Percentiles rank a stretch among this genome's conserved stretches.
Conservation (phyloP, 306 rosid genomes). For the Hippophae tibetana region DNA sequence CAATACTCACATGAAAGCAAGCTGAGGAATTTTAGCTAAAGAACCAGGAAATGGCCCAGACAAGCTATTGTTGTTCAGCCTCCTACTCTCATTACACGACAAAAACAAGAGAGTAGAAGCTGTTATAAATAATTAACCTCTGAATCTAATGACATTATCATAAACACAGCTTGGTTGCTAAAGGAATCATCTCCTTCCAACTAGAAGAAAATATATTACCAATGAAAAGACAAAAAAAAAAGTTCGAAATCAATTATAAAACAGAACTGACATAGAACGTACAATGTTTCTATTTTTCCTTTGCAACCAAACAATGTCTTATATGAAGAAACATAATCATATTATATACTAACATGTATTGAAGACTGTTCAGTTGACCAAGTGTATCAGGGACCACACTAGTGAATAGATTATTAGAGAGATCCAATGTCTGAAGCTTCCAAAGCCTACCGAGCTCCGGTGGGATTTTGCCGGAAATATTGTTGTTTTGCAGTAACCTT, state of each 20-base stretch:
- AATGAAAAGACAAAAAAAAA: neutral
- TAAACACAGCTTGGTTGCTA: neutral
- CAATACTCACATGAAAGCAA: constrained; percentile 96
- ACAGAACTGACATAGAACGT: neutral
- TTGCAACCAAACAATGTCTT: constrained; percentile 14
- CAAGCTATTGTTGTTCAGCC: constrained; percentile 91
- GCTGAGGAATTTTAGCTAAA: constrained; percentile 62
- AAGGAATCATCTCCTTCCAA: neutral
- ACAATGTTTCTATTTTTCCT: constrained; percentile 20
- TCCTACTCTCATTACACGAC: constrained; percentile 50
- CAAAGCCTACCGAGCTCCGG: constrained; percentile 57
- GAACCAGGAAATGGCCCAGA: constrained; percentile 77
- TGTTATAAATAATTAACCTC: constrained; percentile 7
- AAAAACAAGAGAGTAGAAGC: constrained; percentile 17
- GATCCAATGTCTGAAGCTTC: constrained; percentile 79
- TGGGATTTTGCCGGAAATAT: constrained; percentile 75
- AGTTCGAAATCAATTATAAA: neutral
- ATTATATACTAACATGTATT: constrained; percentile 56
- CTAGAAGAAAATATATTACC: neutral
- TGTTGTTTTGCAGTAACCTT: constrained; percentile 83
- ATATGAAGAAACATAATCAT: neutral
- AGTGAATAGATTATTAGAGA: constrained; percentile 69
- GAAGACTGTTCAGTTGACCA: constrained; percentile 53
- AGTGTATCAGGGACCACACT: constrained; percentile 55
- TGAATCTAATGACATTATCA: neutral